Evolutionary conservation across 257 asterid genomes (phyloP), one percentile per base, ranked within the genome.

Genomic region (Primulina tabacum): DNA sequence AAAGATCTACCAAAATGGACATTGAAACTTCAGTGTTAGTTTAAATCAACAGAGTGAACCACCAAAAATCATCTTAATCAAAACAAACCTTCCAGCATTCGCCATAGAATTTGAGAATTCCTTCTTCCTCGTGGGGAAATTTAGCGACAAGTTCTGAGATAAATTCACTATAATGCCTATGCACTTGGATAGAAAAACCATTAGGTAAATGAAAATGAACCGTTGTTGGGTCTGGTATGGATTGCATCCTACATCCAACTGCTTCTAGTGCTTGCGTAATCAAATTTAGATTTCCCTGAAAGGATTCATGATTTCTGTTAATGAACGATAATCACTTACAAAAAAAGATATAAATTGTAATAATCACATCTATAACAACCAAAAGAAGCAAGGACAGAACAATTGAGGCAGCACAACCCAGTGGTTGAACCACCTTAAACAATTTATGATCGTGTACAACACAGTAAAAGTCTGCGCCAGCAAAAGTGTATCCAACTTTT

Each of bases 31-130:
- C 77, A 79, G 71, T 52, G 69, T 67, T 67, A 76, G 83, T 72
- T 76, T 60, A 53, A 52, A 29, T 62, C 70, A 38, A 68, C 68
- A 56, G 47, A 38, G 43, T 14, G 57, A 79, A 66, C 24, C 71
- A 76, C 63, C 65, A 59, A 76, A 66, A 67, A 81, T 79, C 78
- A 78, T 82, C 90, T 78, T 74, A 79, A 86, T 69, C 64, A 72
- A 80, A 70, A 90, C 94, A 74, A 80, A 90, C 99, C 99, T 94
- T 89, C 99, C 99, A 94, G 85, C 99, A 94, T 80, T 64, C 87
- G 24, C 92, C 82, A 29, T 94, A 94, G 77, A 94, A 94, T 65
- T 82, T 80, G 76, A 82, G 88, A 74, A 91, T 91, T 73, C 99
- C 97, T 71, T 89, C 89, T 73, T 76, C 87, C 80, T 94, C 99